Evolutionary conservation across 257 asterid genomes (phyloP).

Genomic region (Solanum bukasovii): DNA sequence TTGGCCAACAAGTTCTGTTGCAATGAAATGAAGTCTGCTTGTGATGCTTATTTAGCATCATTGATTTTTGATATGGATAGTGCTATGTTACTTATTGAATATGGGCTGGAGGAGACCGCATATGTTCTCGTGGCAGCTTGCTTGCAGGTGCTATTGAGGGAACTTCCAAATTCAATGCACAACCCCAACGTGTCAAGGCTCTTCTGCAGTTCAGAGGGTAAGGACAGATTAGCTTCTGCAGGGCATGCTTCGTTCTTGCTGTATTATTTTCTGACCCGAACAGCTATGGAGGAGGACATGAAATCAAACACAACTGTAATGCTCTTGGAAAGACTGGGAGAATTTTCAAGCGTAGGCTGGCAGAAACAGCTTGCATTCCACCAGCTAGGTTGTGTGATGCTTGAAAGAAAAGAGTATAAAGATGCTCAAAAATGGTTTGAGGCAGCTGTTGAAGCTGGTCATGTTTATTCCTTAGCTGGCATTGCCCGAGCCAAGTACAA

Average conservation of each 20-base stretch:
- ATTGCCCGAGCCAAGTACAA: constrained; percentile 69
- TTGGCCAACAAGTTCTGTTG: constrained; percentile 87
- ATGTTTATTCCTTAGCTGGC: constrained; percentile 71
- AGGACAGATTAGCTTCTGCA: constrained; percentile 34
- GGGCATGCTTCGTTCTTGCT: constrained; percentile 81
- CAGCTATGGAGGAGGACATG: constrained; percentile 74
- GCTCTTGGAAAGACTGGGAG: constrained; percentile 76
- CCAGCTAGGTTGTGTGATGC: constrained; percentile 92
- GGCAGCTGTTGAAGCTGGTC: constrained; percentile 63
- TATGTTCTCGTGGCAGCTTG: constrained; percentile 87
- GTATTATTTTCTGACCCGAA: constrained; percentile 60
- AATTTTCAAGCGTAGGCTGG: constrained; percentile 60
- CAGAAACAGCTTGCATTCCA: constrained; percentile 71
- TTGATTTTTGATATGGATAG: constrained; percentile 57
- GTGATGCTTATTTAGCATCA: constrained; percentile 68
- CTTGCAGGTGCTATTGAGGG: constrained; percentile 82
- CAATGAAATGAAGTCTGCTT: constrained; percentile 63
- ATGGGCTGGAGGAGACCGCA: constrained; percentile 70
- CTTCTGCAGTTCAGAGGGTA: constrained; percentile 62
- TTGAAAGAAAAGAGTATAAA: constrained; percentile 72
- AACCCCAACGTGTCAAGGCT: constrained; percentile 36
- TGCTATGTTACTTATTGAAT: constrained; percentile 56
- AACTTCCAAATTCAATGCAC: constrained; percentile 65
- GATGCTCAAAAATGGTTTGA: constrained; percentile 95
- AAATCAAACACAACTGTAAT: constrained; percentile 70